Evolutionary conservation across 108 stramenopile species (phyloP), one percentile per base, ranked within the genome.

Genomic region (Licmophora abbreviata): DNA sequence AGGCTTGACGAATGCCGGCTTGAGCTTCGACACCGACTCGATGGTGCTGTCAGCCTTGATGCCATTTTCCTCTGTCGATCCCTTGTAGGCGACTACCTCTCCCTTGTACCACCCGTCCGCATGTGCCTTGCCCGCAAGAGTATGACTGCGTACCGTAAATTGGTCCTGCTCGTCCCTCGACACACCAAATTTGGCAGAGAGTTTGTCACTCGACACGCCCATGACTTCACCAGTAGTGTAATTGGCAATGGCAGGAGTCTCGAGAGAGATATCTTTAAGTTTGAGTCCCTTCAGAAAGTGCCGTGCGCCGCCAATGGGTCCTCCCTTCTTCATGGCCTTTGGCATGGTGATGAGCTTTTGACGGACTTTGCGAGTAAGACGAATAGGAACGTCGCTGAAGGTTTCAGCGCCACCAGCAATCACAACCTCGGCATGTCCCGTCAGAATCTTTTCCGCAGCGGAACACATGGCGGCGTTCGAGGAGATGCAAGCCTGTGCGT

Each of bases 181-280:
- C 1, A 99, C 82, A 47, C 96, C 95, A 59, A 96, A 95, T 63
- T 92, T 92, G 43, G 95, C 93, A 14, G 85, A 77, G 12, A 99
- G 74, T 21, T 92, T 85, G 76, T 99, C 97, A 47, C 74, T 80
- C 40, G 69, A 74, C 58, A 97, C 91, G 3, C 97, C 99, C 99
- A 99, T 99, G n/a, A 98, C 94, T 61, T 99, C 99, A 11, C 97
- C 99, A 2, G 97, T 97, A 4, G 95, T 95, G 59, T 93, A 99
- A 68, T 99, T 98, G 18, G 93, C 93, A 70, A 99, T 99, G 20
- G 97, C 95, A 0, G 99, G 99, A 0, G 95, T 83, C 56, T 99
- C 99, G 43, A 95, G 71, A 24, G 73, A 68, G 11, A 99, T 54
- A 66, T 96, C 97, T 47, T 83, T 88, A 56, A 77, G 47, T 56